phyloP scores from a whole-genome alignment of 108 stramenopile species.

The Schizochytrium sp. region DNA sequence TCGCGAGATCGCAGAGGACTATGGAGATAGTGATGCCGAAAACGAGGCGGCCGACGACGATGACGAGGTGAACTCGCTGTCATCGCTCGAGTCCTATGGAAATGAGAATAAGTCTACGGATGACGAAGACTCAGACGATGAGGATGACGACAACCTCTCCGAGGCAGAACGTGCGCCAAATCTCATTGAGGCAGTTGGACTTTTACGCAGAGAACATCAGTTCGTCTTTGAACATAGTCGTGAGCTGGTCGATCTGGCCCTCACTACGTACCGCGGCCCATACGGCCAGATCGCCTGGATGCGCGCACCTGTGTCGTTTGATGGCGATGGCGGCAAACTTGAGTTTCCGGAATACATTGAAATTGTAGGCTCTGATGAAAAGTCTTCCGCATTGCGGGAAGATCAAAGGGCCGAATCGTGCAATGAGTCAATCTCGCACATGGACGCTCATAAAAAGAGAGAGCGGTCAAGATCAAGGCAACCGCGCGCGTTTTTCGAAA shows the following conservation, averaged over 20 bases:
- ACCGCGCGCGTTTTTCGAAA: neutral
- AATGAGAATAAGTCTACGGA: neutral
- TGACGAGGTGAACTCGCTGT: too few species aligned
- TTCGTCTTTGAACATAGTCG: neutral
- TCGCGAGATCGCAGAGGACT: neutral
- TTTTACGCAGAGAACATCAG: neutral
- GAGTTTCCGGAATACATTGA: neutral
- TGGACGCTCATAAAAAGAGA: too few species aligned
- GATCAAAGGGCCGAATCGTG: too few species aligned
- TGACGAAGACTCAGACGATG: neutral
- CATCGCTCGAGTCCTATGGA: too few species aligned
- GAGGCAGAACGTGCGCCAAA: neutral
- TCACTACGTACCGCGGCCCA: neutral
- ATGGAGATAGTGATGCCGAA: neutral
- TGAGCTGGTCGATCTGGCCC: neutral
- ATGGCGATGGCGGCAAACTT: neutral
- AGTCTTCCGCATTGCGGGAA: too few species aligned
- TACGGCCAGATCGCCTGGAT: neutral
- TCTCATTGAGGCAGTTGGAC: neutral
- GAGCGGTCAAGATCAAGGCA: neutral
- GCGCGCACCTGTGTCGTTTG: neutral
- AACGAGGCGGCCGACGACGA: neutral
- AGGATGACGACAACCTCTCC: neutral
- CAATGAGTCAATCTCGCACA: too few species aligned
- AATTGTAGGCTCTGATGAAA: neutral